Conservation (phyloP, 2,329 filamentous ascomycete species). For the Zymoseptoria brevis region DNA sequence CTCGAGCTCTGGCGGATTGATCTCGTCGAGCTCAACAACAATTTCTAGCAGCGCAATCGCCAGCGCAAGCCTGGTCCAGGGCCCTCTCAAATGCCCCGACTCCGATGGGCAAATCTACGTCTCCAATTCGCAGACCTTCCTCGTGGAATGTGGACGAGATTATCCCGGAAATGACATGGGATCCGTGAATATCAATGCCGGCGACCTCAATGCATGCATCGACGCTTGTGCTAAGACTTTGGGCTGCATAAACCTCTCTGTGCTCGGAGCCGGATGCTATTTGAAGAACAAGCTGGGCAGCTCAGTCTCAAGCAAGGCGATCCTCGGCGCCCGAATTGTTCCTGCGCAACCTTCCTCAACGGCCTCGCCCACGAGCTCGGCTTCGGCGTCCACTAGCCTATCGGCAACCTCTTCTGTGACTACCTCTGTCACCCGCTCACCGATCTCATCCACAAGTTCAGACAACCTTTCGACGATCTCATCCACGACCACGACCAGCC, state of each 20-base stretch:
- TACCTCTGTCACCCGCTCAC: too few species aligned
- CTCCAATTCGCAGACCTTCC: constrained; percentile 14
- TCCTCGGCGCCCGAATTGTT: constrained; percentile 25
- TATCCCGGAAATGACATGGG: constrained; percentile 25
- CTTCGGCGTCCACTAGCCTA: constrained; percentile 3
- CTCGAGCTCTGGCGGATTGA: background rate
- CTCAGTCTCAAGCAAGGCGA: background rate
- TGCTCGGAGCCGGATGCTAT: constrained; percentile 6
- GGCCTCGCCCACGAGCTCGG: constrained; percentile 4
- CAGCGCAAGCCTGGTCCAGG: constrained; percentile 3
- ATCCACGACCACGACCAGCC: background rate
- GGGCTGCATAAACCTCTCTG: constrained; percentile 28
- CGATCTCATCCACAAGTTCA: constrained; percentile 68
- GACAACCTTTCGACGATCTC: constrained; percentile 18
- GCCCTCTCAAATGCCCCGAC: constrained; percentile 13
- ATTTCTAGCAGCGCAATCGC: constrained; percentile 3
- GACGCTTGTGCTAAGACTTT: constrained; percentile 22
- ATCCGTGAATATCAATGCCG: constrained; percentile 12
- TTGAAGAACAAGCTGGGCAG: constrained; percentile 1
- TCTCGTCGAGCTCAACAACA: constrained; percentile 1
- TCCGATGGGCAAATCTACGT: constrained; percentile 14
- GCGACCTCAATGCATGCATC: constrained; percentile 23
- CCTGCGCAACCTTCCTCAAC: background rate
- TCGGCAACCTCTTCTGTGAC: background rate
- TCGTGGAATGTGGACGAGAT: constrained; percentile 26